Evolutionary conservation across 495 filamentous ascomycete genomes (phyloP).

Genomic region (Thermochaetoides thermophila): DNA sequence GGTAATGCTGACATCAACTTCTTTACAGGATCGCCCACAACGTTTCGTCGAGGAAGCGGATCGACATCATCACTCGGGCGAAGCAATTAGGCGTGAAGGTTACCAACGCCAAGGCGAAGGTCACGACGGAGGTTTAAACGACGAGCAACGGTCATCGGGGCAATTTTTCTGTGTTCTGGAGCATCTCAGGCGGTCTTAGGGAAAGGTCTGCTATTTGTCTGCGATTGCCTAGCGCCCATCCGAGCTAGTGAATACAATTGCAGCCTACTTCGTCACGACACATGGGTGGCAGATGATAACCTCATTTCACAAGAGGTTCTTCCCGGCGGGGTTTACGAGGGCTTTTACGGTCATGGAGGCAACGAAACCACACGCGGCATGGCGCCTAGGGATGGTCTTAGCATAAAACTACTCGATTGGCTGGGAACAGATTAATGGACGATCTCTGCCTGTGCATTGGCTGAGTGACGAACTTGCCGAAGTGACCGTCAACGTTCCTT

Average conservation of each 20-base stretch:
- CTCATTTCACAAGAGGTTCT: too few relatives aligned
- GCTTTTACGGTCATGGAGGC: too few relatives aligned
- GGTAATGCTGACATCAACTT: not conserved
- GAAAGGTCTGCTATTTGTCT: slow-evolving; percentile 20
- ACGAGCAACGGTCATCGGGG: slow-evolving; percentile 11
- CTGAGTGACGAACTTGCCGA: too few relatives aligned
- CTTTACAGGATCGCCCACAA: slow-evolving; percentile 73
- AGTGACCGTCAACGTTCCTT: too few relatives aligned
- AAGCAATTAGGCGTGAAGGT: slow-evolving; percentile 98
- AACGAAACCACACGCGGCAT: too few relatives aligned
- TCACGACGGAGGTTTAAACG: slow-evolving; percentile 85
- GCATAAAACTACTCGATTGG: too few relatives aligned
- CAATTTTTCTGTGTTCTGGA: slow-evolving; percentile 19
- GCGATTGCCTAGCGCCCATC: slow-evolving; percentile 16
- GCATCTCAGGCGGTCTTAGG: slow-evolving; percentile 20
- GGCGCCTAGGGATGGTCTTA: too few relatives aligned
- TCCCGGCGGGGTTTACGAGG: too few relatives aligned
- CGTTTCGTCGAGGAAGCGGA: slow-evolving; percentile 94
- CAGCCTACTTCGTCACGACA: slow-evolving; percentile 16
- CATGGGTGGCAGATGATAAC: slow-evolving; percentile 2
- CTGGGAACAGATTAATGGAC: too few relatives aligned
- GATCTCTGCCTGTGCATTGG: too few relatives aligned
- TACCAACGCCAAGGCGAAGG: slow-evolving; percentile 95
- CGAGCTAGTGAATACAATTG: slow-evolving; percentile 18
- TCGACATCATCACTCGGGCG: slow-evolving; percentile 88